Conservation (phyloP, 306 rosid genomes). For the Vigna unguiculata region DNA sequence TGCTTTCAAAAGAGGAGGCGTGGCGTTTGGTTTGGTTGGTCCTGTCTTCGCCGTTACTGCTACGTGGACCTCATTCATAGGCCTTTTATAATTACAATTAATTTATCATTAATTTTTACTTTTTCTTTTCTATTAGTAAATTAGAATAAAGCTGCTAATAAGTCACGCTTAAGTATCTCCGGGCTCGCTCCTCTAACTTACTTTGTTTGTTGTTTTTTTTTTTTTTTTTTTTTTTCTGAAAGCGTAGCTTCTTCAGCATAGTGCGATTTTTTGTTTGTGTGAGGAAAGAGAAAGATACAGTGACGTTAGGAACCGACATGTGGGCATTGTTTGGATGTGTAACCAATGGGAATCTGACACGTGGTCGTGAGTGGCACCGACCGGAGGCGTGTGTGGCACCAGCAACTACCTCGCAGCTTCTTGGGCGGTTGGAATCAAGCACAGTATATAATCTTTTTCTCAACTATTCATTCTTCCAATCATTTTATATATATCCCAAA, state of each 20-base stretch:
- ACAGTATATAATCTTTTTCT: background rate
- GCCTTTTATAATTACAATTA: background rate
- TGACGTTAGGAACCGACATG: slow-evolving; percentile 2
- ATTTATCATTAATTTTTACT: background rate
- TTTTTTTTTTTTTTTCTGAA: background rate
- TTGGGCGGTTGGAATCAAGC: background rate
- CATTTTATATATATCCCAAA: background rate
- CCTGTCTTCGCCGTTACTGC: slow-evolving; percentile 49
- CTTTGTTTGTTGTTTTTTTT: background rate
- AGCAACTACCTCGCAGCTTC: slow-evolving; percentile 41
- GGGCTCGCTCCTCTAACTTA: background rate
- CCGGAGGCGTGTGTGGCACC: background rate
- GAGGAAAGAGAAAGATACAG: slow-evolving; percentile 10
- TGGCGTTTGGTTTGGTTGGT: slow-evolving; percentile 28
- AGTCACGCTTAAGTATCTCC: slow-evolving; percentile 1
- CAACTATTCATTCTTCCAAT: background rate
- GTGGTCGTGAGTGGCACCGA: background rate
- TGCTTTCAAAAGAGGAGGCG: slow-evolving; percentile 28
- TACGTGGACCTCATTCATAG: background rate
- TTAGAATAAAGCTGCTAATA: background rate
- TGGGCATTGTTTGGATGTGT: background rate
- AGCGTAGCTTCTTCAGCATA: background rate
- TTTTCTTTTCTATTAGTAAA: background rate
- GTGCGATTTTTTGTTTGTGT: background rate
- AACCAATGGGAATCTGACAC: background rate